phyloP scores from a whole-genome alignment of 345 rosid genomes.

The Gynandropsis gynandra region DNA sequence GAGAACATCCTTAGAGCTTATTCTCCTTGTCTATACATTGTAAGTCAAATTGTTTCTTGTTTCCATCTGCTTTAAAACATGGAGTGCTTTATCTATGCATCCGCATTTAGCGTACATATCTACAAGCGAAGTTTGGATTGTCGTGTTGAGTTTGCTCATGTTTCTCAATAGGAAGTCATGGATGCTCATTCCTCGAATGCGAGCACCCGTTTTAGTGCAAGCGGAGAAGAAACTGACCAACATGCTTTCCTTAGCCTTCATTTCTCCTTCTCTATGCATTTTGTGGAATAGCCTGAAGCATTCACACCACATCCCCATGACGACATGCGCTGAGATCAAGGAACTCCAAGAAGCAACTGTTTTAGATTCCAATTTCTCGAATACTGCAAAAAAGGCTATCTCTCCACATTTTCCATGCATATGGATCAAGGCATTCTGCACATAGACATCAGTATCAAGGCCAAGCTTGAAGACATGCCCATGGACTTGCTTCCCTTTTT shows the following conservation, averaged over 20 bases:
- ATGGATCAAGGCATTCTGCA: constrained; percentile 28
- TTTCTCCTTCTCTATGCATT: too few species aligned
- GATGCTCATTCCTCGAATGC: too few species aligned
- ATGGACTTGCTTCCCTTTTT: constrained; percentile 28
- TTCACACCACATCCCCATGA: constrained; percentile 21
- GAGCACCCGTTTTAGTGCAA: too few species aligned
- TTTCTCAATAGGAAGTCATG: too few species aligned
- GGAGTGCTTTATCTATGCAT: too few species aligned
- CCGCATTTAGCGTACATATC: too few species aligned
- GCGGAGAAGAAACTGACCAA: too few species aligned
- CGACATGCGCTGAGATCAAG: constrained; percentile 24
- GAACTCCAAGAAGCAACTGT: constrained; percentile 36
- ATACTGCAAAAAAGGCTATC: constrained; percentile 18
- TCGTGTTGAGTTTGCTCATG: too few species aligned
- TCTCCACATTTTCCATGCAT: constrained; percentile 33
- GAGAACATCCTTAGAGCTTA: constrained; percentile 33
- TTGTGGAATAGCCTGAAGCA: too few species aligned
- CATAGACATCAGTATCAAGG: constrained; percentile 23
- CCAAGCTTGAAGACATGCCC: constrained; percentile 31
- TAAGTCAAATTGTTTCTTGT: constrained; percentile 29
- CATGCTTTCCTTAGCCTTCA: too few species aligned
- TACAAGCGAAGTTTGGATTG: too few species aligned
- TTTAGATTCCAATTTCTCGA: constrained; percentile 21
- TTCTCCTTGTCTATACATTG: constrained; percentile 39
- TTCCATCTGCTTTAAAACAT: constrained; percentile 30